Base-by-base conservation (phyloP, 345 rosid genomes). In the Eucalyptus sideroxylon region DNA sequence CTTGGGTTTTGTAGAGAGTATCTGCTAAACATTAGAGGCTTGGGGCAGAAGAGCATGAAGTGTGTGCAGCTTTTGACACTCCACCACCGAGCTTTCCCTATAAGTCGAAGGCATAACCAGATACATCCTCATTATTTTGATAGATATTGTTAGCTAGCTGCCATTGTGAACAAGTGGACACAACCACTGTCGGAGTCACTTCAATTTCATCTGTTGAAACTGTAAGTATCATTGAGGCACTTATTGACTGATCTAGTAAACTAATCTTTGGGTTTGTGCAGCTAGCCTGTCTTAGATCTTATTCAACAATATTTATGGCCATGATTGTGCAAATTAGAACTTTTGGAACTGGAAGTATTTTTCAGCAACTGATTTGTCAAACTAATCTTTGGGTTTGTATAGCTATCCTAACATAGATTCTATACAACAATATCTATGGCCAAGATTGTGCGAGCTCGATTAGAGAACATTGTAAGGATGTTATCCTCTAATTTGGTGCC, bases 11-110 rank as follows among this genome's bases (percentile, higher is more conserved):
- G 94, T 91, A 96, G 99, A 91, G 98, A 97, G 51, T 98, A 94
- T 92, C 94, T 98, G 65, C 93, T 97, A 88, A 97, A 99, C 92
- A 88, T 97, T 77, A 90, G 94, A 40, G 99, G 99, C 67, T 87
- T 98, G 86, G 99, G 99, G n/a, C 92, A 96, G 34, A 98, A 98
- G 93, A 98, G 99, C 21, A 98, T 98, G 77, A 99, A 98, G 91
- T 97, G 99, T 72, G 99, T 98, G 90, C 94, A 99, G 88, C 99
- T 98, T 91, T 92, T 98, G 85, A 97, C 99, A 11, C 96, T 98
- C 56, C 99, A 98, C 92, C 98, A 97, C 90, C 96, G 95, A 55
- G 99, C 99, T 40, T 97, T 98, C 90, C 99, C 99, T 15, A 99
- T 98, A 94, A 95, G 98, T 87, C 16, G 59, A 87, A 86, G 40